Evolutionary conservation across 176 grass and related monocot species (phyloP).

Genomic region (Otatea glauca): DNA sequence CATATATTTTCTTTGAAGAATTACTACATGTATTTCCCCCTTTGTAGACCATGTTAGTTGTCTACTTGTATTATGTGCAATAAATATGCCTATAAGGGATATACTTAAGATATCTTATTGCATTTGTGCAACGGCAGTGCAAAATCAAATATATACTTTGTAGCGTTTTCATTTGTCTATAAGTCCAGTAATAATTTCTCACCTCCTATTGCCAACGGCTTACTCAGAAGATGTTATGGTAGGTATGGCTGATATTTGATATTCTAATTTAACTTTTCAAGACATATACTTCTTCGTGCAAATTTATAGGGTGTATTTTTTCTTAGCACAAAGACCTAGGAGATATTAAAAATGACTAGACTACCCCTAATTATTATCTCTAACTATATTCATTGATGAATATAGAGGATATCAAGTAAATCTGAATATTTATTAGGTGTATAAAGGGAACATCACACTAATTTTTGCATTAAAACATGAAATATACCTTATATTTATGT

Average conservation of each 20-base stretch:
- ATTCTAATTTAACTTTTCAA: not conserved
- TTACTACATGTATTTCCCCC: not conserved
- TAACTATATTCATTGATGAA: too few relatives aligned
- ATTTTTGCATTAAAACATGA: too few relatives aligned
- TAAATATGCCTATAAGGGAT: not conserved
- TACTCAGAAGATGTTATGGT: not conserved
- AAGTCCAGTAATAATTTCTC: not conserved
- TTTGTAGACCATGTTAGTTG: not conserved
- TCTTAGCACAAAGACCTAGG: too few relatives aligned
- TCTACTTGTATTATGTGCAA: not conserved
- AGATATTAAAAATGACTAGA: too few relatives aligned
- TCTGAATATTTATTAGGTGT: too few relatives aligned
- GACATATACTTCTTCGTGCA: not conserved
- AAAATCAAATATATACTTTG: not conserved
- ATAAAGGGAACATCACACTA: too few relatives aligned
- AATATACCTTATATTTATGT: too few relatives aligned
- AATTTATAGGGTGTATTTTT: too few relatives aligned
- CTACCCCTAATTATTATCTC: too few relatives aligned
- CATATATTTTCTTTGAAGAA: not conserved
- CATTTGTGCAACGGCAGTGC: not conserved
- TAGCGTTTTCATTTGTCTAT: not conserved
- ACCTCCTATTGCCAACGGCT: not conserved
- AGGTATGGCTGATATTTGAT: not conserved
- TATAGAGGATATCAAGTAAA: too few relatives aligned
- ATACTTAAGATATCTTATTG: not conserved